Evolutionary conservation across 139 green algal species (phyloP), one percentile per base, ranked within the genome.

Genomic region (Ettlia oleoabundans): DNA sequence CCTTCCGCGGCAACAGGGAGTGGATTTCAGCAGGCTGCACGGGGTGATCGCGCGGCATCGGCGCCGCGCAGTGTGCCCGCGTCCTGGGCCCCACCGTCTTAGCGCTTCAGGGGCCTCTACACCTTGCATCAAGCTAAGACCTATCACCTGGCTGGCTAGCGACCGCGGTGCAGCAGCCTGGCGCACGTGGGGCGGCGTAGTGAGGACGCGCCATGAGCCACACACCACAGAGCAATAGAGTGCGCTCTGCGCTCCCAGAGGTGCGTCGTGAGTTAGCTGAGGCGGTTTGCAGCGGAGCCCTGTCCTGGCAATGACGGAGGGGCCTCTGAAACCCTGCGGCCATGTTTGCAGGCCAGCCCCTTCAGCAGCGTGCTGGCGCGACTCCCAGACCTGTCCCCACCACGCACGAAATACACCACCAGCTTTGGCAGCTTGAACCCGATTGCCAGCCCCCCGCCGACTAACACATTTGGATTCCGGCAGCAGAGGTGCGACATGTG

Each of bases 401-500:
- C 77, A 13, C 30, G 42, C 0, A 53, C 63, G 28, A 76, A 42
- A 26, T 75, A 62, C 24, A 66, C 64, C 24, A 76, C 42, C 33
- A 82, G 77, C 77, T 82, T 75, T 22, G 47, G 77, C 32, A 76
- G 64, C 64, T 43, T 82, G 10, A 61, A 71, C 64, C 65, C 65
- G 21, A 58, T 72, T 32, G 63, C 77, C 43, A 65, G 40, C 38
- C 64, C 77, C 5, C 3, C 22, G 3, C n/a, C 63, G n/a, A 5
- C 47, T 6, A 66, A 30, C 76, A 64, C 62, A 3, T 74, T 71
- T 42, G 61, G 76, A 40, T 74, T 63, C 55, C 51, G 63, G 55
- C 22, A 38, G 1, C 55, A 53, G 18, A 61, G 75, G 75, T 72
- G 37, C 1, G 53, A 26, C 35, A 72, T 21, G n/a, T 72, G 33